Conservation (phyloP, 441 rosid genomes). For the Populus tomentosa region DNA sequence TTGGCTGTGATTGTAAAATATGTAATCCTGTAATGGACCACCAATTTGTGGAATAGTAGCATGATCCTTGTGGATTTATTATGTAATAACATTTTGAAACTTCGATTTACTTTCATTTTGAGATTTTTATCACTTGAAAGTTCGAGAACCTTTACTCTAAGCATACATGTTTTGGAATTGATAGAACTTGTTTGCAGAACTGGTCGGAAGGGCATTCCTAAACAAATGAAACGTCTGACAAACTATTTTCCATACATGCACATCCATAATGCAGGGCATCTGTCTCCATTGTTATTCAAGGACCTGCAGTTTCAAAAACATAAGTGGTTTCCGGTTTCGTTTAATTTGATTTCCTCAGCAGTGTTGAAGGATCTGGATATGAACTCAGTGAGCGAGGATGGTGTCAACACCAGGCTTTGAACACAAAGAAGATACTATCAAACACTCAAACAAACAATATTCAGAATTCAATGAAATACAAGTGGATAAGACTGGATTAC, state of each 20-base stretch:
- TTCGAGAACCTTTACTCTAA: background rate
- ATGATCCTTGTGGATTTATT: background rate
- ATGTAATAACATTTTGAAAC: background rate
- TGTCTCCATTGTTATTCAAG: background rate
- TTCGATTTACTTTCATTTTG: background rate
- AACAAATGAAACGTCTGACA: background rate
- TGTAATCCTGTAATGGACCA: background rate
- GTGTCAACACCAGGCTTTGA: background rate
- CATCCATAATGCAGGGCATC: background rate
- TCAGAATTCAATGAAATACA: background rate
- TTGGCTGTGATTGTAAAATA: background rate
- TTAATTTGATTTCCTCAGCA: background rate
- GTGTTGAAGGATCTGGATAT: background rate
- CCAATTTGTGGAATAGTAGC: background rate
- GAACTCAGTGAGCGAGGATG: background rate
- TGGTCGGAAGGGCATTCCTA: background rate
- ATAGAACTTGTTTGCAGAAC: background rate
- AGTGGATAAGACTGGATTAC: background rate
- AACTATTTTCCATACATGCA: too few relatives aligned
- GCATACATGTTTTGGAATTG: background rate
- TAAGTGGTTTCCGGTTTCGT: background rate
- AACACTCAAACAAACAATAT: background rate
- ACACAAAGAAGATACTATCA: background rate
- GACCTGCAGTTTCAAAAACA: background rate
- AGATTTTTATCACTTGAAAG: background rate